Percentiles rank a stretch among this genome's conserved stretches.
Evolutionary conservation across 192 early-diverging fungal genomes (phyloP).

Genomic region (Rhizoclosmatium sp.): DNA sequence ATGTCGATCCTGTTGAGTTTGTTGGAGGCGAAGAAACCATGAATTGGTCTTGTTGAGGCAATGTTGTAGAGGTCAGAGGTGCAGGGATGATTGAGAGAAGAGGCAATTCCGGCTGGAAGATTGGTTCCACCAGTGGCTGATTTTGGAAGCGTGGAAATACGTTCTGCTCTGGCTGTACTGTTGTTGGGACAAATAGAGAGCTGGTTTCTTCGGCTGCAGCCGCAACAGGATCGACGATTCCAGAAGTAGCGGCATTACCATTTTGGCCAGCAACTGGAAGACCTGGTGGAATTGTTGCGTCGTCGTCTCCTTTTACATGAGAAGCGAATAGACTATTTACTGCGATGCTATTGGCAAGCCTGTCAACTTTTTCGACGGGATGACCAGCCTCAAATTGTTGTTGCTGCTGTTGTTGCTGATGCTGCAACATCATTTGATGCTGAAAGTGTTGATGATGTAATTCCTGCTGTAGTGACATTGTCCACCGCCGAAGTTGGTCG

Average conservation of each 20-base stretch:
- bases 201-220: slow-evolving; percentile 19
- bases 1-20: too few species aligned
- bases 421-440: background rate
- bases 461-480: slow-evolving; percentile 12
- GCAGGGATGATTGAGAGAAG: background rate
- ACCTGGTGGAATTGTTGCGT: background rate
- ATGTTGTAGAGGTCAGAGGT: background rate
- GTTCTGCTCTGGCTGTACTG: background rate
- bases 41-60: background rate
- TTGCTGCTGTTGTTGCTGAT: slow-evolving; percentile 18
- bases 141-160: too few species aligned
- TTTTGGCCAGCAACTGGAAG: background rate
- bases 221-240: slow-evolving; percentile 9
- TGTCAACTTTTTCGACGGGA: background rate
- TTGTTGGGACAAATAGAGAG: background rate
- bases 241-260: background rate
- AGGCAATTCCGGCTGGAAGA: too few species aligned
- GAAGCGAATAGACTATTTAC: slow-evolving; percentile 20
- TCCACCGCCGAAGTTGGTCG: background rate
- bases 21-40: too few species aligned
- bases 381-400: slow-evolving; percentile 1
- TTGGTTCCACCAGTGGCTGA: too few species aligned
- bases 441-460: background rate
- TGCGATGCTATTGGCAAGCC: background rate
- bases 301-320: background rate